Evolutionary conservation across 352 stramenopile genomes (phyloP), one percentile per base, ranked within the genome.

Genomic region (Pythium graminicola): DNA sequence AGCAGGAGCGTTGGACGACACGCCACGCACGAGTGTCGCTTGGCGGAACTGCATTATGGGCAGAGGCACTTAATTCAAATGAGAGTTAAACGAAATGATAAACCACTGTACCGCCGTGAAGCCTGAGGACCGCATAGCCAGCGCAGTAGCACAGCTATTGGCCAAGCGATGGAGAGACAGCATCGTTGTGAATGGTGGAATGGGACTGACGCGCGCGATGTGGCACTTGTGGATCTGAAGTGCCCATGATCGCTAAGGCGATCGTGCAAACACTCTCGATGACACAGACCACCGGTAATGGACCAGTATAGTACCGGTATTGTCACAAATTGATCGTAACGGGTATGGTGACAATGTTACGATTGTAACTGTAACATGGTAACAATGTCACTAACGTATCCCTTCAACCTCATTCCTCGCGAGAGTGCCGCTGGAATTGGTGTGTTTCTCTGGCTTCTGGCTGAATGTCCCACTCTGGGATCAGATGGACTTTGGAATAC

Each of bases 241-340:
- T 35, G 29, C 13, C 13, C 29, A 35, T 35, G 29, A 13, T 7
- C 7, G 29, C 7, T 46, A n/a, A n/a, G 6, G 6, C 38, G 49
- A 63, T 63, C n/a, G 42, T 57, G 56, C 56, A 63, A 63, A 57
- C 33, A 19, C 56, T 54, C 48, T 63, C 48, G 19, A n/a, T 45
- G 56, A 62, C 29, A 62, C 46, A 62, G 54, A 62, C 38, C 5
- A 56, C 38, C 54, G 54, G 54, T 53, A 22, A 3, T 19, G 16
- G 27, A 59, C 52, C 44, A 44, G 41, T 50, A 38, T 35, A 13
- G 29, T 13, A 35, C 29, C n/a, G n/a, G n/a, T n/a, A 35, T 13
- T 35, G 29, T 35, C 29, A 35, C 29, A 35, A 7, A 35, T 35
- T 35, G n/a, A n/a, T n/a, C n/a, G n/a, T n/a, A n/a, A n/a, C n/a